Base-by-base conservation (phyloP, 495 filamentous ascomycete species). In the Clohesyomyces aquaticus region DNA sequence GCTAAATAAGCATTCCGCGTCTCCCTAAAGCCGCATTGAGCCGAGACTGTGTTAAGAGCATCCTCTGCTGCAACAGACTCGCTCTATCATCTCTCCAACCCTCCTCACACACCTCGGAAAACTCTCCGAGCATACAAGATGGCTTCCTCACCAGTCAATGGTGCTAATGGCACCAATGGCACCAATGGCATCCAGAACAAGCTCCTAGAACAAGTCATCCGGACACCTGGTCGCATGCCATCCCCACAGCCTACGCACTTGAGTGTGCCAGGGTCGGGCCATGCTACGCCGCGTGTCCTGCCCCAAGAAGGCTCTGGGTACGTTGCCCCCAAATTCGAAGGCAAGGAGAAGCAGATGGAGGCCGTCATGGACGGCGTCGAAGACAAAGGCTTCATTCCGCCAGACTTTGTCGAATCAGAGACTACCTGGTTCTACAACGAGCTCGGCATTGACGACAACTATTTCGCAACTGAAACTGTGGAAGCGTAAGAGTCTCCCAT, bases 361-460 rank as follows among this genome's bases (percentile, higher is more conserved):
- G 81, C 87, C 84, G 88, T 91, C 54, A 88, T 90, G 85, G 87
- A 88, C 69, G 78, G 83, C 68, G 74, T 91, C 45, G 88, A 90
- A 68, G 84, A 85, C 64, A 89, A 88, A 72, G 87, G 84, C 41
- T 97, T 96, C 84, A 90, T 98, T 55, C 94, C 94, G 1, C 78
- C 81, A 55, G 83, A 89, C 43, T 88, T 97, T 65, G 82, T 96
- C 38, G 86, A 92, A 59, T 82, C 85, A 1, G 91, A 98, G 77
- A 90, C 91, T 28, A 82, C 83, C 18, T 98, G 94, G 95, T 98
- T 98, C 81, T 98, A 98, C 79, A 89, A 94, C 68, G 88, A 92
- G 74, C 83, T 98, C 14, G 95, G 94, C 54, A 98, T 98, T 71
- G 94, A 98, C 76, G 94, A 98, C 77, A 93, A 96, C 79, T 98